phyloP scores from a whole-genome alignment of 2,329 filamentous ascomycete species.

The Penicillium sclerotiorum region DNA sequence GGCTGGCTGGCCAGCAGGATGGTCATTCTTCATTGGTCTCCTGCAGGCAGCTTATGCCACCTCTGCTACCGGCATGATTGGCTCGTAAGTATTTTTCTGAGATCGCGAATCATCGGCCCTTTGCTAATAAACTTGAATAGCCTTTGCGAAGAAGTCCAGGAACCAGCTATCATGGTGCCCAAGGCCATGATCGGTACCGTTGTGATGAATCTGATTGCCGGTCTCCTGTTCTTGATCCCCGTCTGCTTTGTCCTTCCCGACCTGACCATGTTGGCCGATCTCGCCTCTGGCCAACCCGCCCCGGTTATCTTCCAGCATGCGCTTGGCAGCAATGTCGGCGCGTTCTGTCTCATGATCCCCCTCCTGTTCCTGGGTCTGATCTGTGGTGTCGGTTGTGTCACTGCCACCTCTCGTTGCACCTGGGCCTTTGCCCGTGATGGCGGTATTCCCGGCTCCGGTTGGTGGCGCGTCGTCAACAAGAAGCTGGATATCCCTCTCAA shows the following conservation, averaged over 20 bases:
- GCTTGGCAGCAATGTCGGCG: conserved; percentile 68
- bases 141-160: conserved; percentile 70
- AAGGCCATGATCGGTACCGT: conserved; percentile 70
- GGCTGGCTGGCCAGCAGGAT: conserved; percentile 70
- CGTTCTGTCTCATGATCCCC: conserved; percentile 69
- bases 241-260: conserved; percentile 74
- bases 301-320: conserved; percentile 72
- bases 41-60: conserved; percentile 68
- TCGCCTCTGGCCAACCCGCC: conserved; percentile 71
- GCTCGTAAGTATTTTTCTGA: conserved; percentile 58
- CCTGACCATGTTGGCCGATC: conserved; percentile 61
- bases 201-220: conserved; percentile 64
- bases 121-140: conserved; percentile 2
- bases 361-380: conserved; percentile 72
- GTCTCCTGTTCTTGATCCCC: conserved; percentile 68
- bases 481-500: conserved; percentile 69
- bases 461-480: conserved; percentile 67
- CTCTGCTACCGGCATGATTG: conserved; percentile 74
- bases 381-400: conserved; percentile 71
- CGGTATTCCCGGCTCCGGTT: conserved; percentile 67
- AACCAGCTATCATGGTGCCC: conserved; percentile 65
- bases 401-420: conserved; percentile 70
- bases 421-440: conserved; percentile 75
- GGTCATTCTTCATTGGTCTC: conserved; percentile 71
- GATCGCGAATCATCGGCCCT: too few species aligned